These are phyloP conservation scores for Neostapfia colusana DNA, from an alignment of 176 grass and related monocot species.

Conservation along the genomic window DNA sequence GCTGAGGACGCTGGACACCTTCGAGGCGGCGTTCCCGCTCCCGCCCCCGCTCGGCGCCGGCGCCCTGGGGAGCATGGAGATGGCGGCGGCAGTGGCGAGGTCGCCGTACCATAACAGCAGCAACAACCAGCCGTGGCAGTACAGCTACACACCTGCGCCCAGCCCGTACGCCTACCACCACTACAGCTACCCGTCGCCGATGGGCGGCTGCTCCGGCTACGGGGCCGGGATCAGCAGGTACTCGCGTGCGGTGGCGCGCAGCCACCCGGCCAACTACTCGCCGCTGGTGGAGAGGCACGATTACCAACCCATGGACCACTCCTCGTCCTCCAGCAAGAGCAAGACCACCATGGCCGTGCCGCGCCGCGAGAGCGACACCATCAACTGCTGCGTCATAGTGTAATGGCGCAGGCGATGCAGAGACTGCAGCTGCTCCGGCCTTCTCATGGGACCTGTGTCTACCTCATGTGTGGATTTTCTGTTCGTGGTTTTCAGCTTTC, in stretches of 20 bases:
- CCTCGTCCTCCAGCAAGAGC: not conserved
- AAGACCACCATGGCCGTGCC: conserved; percentile 23
- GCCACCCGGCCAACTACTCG: conserved; percentile 53
- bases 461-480: not conserved
- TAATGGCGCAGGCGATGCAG: not conserved
- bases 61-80: conserved; percentile 3
- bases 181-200: conserved; percentile 47
- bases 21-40: conserved; percentile 20
- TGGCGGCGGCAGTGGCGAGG: not conserved
- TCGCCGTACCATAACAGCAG: conserved; percentile 26
- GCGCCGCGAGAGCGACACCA: conserved; percentile 11
- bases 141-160: conserved; percentile 5
- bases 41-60: not conserved
- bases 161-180: conserved; percentile 36
- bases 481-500: not conserved
- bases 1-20: conserved; percentile 44
- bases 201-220: not conserved
- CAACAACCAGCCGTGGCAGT: not conserved
- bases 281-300: conserved; percentile 51
- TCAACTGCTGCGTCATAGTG: conserved; percentile 31
- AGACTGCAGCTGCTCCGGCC: not conserved
- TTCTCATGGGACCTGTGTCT: not conserved
- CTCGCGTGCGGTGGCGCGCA: conserved; percentile 43
- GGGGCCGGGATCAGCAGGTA: conserved; percentile 30
- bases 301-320: conserved; percentile 38